A percentile compares a stretch with the other conserved stretches of the same genome.
Evolutionary conservation across 371 early-diverging fungal species (phyloP).

Genomic region (Phascolomyces articulosus): DNA sequence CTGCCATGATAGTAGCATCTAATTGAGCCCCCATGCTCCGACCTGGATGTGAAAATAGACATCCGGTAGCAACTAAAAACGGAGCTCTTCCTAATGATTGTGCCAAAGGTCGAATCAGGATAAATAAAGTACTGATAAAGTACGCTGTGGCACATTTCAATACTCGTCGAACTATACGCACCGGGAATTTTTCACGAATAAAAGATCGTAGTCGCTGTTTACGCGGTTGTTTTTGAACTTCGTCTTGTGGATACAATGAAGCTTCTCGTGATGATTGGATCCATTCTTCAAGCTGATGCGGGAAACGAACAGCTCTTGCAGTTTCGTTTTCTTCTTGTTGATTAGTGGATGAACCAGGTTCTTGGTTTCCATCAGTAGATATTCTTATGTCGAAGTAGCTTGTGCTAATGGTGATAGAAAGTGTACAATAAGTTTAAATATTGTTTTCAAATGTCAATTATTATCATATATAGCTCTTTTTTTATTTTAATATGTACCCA

Average conservation of each 20-base stretch:
- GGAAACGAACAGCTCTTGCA: not conserved
- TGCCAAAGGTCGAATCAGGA: constrained; percentile 40
- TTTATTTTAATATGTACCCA: not conserved
- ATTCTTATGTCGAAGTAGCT: constrained; percentile 8
- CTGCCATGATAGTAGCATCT: constrained; percentile 41
- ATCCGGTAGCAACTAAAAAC: constrained; percentile 42
- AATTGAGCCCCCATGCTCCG: constrained; percentile 51
- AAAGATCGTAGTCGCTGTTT: constrained; percentile 3
- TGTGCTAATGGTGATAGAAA: too few relatives aligned
- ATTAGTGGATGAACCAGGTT: not conserved
- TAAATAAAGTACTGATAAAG: constrained; percentile 44
- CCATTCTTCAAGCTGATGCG: constrained; percentile 17
- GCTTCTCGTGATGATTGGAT: constrained; percentile 12
- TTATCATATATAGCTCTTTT: not conserved
- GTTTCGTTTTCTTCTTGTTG: not conserved
- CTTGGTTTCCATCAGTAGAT: not conserved
- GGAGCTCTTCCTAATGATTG: constrained; percentile 42
- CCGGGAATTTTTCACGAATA: constrained; percentile 40
- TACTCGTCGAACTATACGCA: constrained; percentile 55
- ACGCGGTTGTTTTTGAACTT: not conserved
- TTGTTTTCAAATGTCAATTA: too few relatives aligned
- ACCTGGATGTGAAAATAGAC: constrained; percentile 46
- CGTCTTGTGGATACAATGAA: not conserved
- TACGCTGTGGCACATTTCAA: constrained; percentile 56
- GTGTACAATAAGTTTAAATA: too few relatives aligned